Conservation (phyloP, 768 basidiomycete genomes). For the Tulasnella sp. region DNA sequence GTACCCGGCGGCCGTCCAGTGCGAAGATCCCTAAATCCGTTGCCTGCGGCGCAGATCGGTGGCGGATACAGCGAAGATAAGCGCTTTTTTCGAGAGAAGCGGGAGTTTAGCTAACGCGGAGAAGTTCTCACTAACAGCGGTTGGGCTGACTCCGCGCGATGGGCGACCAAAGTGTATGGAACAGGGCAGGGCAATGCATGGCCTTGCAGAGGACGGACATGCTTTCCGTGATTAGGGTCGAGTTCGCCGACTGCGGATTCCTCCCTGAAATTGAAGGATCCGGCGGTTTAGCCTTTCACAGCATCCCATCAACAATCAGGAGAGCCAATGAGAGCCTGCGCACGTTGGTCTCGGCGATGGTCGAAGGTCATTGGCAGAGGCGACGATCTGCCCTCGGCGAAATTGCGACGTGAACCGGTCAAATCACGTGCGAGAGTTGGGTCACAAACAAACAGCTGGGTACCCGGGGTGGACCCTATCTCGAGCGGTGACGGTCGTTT, state of each 20-base stretch:
- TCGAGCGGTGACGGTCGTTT: not conserved
- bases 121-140: not conserved
- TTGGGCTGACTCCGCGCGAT: not conserved
- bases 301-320: not conserved
- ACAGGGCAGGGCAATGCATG: not conserved
- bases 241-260: not conserved
- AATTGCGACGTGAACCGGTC: not conserved
- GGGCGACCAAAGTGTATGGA: not conserved
- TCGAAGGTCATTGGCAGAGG: not conserved
- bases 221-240: not conserved
- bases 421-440: not conserved
- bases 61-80: not conserved
- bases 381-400: conserved; percentile 3
- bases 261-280: not conserved
- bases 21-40: not conserved
- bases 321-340: not conserved
- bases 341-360: not conserved
- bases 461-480: not conserved
- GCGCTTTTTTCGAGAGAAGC: not conserved
- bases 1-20: not conserved
- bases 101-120: conserved; percentile 12
- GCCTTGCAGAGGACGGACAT: not conserved
- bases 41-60: conserved; percentile 10
- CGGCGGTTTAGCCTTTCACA: not conserved
- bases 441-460: not conserved